Conservation (phyloP, 2,329 filamentous ascomycete species). For the Venturia asperata region DNA sequence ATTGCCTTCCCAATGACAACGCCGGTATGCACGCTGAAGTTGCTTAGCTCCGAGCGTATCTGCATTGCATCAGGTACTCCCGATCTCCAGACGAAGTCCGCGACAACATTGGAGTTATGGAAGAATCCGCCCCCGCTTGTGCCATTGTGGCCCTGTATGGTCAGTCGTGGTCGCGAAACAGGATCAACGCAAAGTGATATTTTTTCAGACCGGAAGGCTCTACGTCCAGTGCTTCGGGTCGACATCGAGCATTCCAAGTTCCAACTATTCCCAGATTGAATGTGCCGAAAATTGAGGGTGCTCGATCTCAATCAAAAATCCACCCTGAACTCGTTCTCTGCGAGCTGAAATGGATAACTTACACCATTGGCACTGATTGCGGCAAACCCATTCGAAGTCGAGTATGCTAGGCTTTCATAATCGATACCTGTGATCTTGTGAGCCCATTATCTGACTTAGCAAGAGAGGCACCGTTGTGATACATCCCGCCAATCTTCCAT, state of each 20-base stretch:
- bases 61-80: not conserved
- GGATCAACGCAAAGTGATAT: not conserved
- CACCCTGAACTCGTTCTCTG: not conserved
- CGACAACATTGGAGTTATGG: slow-evolving; percentile 39
- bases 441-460: not conserved
- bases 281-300: not conserved
- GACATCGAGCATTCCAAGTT: not conserved
- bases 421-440: slow-evolving; percentile 12
- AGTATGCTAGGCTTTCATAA: slow-evolving; percentile 36
- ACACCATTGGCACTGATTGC: slow-evolving; percentile 34
- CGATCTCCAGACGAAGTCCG: slow-evolving; percentile 20
- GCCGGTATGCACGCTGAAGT: slow-evolving; percentile 31
- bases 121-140: slow-evolving; percentile 42
- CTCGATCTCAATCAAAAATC: not conserved
- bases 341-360: not conserved
- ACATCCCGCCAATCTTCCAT: slow-evolving; percentile 37
- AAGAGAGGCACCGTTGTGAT: not conserved
- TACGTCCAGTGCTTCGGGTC: not conserved
- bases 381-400: slow-evolving; percentile 34
- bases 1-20: slow-evolving; percentile 36
- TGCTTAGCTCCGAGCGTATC: not conserved
- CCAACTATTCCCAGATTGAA: not conserved
- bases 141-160: slow-evolving; percentile 34
- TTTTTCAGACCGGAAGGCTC: no score
- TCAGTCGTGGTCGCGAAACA: not conserved